Percentiles rank a stretch among this genome's conserved stretches.
phyloP scores from a whole-genome alignment of 306 rosid genomes.

The Quercus bicolor region DNA sequence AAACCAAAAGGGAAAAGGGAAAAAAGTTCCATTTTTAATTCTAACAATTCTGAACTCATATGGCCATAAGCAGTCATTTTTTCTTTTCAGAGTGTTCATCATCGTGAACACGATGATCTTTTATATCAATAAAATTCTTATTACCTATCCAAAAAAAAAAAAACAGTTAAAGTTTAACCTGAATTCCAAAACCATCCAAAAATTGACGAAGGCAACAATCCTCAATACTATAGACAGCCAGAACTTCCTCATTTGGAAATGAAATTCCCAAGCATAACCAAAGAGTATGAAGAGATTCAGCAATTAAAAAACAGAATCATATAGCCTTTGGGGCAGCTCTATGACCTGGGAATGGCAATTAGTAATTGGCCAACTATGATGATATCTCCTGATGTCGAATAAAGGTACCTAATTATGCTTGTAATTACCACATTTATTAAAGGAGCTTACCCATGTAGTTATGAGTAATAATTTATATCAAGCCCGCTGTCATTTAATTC shows the following conservation, averaged over 20 bases:
- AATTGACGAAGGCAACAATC: not conserved
- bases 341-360: too few species aligned
- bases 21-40: not conserved
- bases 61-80: not conserved
- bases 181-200: not conserved
- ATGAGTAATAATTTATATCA: not conserved
- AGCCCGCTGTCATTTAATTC: not conserved
- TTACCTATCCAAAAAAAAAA: too few species aligned
- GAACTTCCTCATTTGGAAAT: too few species aligned
- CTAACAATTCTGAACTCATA: not conserved
- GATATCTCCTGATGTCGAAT: not conserved
- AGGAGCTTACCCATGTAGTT: not conserved
- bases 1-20: not conserved
- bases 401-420: not conserved
- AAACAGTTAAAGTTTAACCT: not conserved
- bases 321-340: too few species aligned
- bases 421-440: not conserved
- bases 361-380: not conserved
- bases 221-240: too few species aligned
- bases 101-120: too few species aligned
- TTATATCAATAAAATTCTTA: too few species aligned
- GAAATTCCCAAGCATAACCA: too few species aligned
- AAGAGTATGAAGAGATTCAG: too few species aligned
- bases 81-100: too few species aligned
- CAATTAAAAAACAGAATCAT: too few species aligned